A percentile compares a stretch with the other conserved stretches of the same genome.
Conservation (phyloP, 345 rosid genomes). For the Geranium brycei region DNA sequence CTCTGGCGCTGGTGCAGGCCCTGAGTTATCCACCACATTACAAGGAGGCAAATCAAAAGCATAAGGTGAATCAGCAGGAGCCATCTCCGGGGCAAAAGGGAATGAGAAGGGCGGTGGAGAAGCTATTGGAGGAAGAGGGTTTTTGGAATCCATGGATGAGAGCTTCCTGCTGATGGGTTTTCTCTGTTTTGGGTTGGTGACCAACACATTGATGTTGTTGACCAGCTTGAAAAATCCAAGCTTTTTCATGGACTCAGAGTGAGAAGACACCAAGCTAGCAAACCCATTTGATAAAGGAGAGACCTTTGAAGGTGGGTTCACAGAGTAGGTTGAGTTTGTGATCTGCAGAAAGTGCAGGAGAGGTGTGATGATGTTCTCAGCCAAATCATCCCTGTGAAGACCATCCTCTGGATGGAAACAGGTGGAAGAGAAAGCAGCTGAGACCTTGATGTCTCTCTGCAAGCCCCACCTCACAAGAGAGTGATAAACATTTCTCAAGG, state of each 20-base stretch:
- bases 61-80: conserved; percentile 11
- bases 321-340: conserved; percentile 49
- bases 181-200: conserved; percentile 15
- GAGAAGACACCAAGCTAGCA: conserved; percentile 13
- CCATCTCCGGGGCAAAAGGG: conserved; percentile 29
- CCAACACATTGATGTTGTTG: conserved; percentile 23
- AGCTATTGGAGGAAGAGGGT: conserved; percentile 15
- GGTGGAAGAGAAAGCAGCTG: conserved; percentile 34
- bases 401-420: conserved; percentile 21
- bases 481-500: conserved; percentile 42
- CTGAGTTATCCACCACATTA: conserved; percentile 9
- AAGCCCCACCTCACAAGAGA: conserved; percentile 73
- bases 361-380: conserved; percentile 21
- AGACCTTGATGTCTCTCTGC: conserved; percentile 47
- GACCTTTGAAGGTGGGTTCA: conserved; percentile 12
- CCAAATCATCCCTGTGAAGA: conserved; percentile 9
- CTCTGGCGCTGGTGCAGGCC: conserved; percentile 15
- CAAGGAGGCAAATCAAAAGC: conserved; percentile 32
- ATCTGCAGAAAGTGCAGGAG: conserved; percentile 27
- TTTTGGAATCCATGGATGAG: conserved; percentile 24
- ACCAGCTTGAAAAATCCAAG: conserved; percentile 23
- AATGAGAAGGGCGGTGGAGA: conserved; percentile 18
- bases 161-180: conserved; percentile 28
- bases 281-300: conserved; percentile 21
- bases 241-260: conserved; percentile 24